Percentiles rank a stretch among this genome's conserved stretches.
Evolutionary conservation across 2,329 filamentous ascomycete genomes (phyloP).

Genomic region (Aspergillus pseudonomiae): DNA sequence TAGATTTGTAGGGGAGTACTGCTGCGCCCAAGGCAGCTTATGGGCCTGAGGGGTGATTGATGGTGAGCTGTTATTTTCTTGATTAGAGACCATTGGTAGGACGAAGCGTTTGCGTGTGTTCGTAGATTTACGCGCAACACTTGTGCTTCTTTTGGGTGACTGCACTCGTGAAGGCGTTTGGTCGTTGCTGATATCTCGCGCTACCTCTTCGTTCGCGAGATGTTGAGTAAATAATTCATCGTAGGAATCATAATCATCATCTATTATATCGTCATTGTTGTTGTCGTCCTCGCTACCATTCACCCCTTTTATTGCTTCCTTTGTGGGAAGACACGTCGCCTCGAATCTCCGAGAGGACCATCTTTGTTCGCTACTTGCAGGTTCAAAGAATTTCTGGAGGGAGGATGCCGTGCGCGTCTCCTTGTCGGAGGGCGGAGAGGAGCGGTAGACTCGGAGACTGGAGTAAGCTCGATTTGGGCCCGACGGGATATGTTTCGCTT

Average conservation of each 20-base stretch:
- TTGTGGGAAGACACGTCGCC: conserved; percentile 9
- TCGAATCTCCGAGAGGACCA: conserved; percentile 37
- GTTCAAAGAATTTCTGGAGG: conserved; percentile 46
- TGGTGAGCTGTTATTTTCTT: background rate
- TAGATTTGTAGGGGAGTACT: conserved; percentile 73
- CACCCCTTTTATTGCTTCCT: background rate
- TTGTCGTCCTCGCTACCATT: conserved; percentile 27
- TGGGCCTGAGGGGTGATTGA: conserved; percentile 45
- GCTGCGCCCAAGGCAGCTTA: conserved; percentile 81
- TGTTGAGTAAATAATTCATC: conserved; percentile 41
- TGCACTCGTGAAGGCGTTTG: background rate
- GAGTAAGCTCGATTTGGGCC: background rate
- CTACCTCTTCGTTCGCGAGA: conserved; percentile 27
- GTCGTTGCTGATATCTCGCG: background rate
- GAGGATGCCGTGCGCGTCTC: conserved; percentile 23
- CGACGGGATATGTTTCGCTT: background rate
- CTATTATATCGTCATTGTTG: conserved; percentile 34
- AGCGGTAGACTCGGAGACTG: background rate
- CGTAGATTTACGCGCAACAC: conserved; percentile 5
- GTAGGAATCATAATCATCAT: conserved; percentile 44
- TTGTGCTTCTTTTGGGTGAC: conserved; percentile 13
- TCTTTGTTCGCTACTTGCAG: conserved; percentile 43
- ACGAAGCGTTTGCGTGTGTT: conserved; percentile 33
- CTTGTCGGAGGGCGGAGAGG: background rate
- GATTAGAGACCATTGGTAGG: conserved; percentile 15